A percentile compares a stretch with the other conserved stretches of the same genome.
Conservation (phyloP, 1,139 yeast genomes). For the Suhomyces atakaporum region DNA sequence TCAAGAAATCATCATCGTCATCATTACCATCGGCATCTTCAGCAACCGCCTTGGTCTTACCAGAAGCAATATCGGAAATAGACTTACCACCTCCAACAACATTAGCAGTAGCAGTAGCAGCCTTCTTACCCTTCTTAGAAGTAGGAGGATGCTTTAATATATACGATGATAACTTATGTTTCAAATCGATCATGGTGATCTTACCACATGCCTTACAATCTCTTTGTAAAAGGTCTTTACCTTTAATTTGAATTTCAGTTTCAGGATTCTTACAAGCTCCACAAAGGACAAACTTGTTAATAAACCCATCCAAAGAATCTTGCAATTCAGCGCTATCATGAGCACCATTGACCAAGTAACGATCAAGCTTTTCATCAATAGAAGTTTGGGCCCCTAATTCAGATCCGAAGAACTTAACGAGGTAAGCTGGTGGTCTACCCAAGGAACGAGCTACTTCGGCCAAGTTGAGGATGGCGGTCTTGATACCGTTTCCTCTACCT, state of each 20-base stretch:
- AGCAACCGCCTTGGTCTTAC: conserved; percentile 44
- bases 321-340: conserved; percentile 91
- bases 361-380: conserved; percentile 75
- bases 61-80: conserved; percentile 73
- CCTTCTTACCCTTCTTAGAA: conserved; percentile 58
- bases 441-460: conserved; percentile 94
- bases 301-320: conserved; percentile 92
- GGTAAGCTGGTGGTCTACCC: conserved; percentile 88
- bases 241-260: conserved; percentile 83
- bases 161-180: conserved; percentile 83
- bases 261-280: conserved; percentile 97
- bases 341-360: conserved; percentile 91
- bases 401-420: conserved; percentile 91
- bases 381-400: conserved; percentile 97
- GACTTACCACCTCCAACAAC: conserved; percentile 88
- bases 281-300: conserved; percentile 89
- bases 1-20: conserved; percentile 74
- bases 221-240: conserved; percentile 75
- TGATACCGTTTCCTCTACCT: conserved; percentile 99
- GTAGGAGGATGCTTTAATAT: conserved; percentile 92
- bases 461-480: conserved; percentile 88
- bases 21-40: conserved; percentile 30
- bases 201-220: conserved; percentile 99
- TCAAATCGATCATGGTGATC: conserved; percentile 78
- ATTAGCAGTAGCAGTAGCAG: conserved; percentile 90